Evolutionary conservation across 1,139 yeast genomes (phyloP).

Genomic region (Arxiozyma telluris): DNA sequence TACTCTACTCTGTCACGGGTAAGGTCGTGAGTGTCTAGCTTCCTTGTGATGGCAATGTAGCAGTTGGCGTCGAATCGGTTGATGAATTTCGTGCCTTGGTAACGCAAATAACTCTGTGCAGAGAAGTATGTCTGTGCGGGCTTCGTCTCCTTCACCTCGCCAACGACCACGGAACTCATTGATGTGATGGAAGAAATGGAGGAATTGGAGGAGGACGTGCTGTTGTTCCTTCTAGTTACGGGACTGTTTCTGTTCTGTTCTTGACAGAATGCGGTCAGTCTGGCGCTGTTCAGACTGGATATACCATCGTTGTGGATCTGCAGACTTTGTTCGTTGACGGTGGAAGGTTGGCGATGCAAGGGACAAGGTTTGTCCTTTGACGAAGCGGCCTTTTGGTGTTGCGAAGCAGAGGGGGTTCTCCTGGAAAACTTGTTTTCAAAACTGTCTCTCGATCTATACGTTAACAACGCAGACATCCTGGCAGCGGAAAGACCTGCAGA

Average conservation of each 20-base stretch:
- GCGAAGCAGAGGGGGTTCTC: conserved; percentile 42
- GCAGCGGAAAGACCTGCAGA: conserved; percentile 87
- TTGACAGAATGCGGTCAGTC: conserved; percentile 1
- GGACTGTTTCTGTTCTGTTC: conserved; percentile 1
- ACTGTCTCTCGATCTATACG: conserved; percentile 85
- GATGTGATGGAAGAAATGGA: conserved; percentile 25
- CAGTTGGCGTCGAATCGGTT: conserved; percentile 92
- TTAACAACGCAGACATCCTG: conserved; percentile 89
- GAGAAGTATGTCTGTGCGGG: conserved; percentile 84
- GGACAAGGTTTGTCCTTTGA: background rate
- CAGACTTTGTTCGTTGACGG: conserved; percentile 45
- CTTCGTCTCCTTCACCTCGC: conserved; percentile 24
- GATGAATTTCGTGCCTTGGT: conserved; percentile 87
- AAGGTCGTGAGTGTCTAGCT: conserved; percentile 89
- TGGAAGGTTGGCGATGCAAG: conserved; percentile 27
- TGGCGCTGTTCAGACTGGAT: conserved; percentile 2
- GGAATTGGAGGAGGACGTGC: conserved; percentile 15
- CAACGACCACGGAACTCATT: conserved; percentile 14
- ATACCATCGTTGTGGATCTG: conserved; percentile 62
- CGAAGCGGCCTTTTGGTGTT: conserved; percentile 13
- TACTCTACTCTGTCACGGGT: conserved; percentile 61
- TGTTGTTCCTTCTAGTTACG: conserved; percentile 4
- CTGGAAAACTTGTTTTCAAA: conserved; percentile 89
- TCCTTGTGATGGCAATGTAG: conserved; percentile 85
- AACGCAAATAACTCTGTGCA: conserved; percentile 87